A percentile compares a stretch with the other conserved stretches of the same genome.
Conservation (phyloP, 192 early-diverging fungal species). For the Podila epigama region DNA sequence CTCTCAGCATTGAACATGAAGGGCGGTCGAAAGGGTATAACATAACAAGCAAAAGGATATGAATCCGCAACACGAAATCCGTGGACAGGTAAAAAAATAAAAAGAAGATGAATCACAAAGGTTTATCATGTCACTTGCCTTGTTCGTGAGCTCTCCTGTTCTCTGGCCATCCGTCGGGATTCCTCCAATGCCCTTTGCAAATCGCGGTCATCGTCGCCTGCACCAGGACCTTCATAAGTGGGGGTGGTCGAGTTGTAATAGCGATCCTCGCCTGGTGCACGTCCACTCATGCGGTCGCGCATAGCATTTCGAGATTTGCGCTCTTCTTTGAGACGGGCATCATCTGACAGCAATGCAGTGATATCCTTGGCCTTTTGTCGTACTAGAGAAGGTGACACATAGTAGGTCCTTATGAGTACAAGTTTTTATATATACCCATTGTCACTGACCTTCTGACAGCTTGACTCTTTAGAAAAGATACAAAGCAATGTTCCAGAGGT, state of each 20-base stretch:
- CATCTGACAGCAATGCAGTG: constrained; percentile 81
- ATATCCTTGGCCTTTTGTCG: constrained; percentile 94
- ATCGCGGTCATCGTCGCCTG: constrained; percentile 81
- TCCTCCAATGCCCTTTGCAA: constrained; percentile 85
- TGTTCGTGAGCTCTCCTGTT: constrained; percentile 5
- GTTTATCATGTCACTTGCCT: constrained; percentile 9
- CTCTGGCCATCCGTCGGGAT: constrained; percentile 70
- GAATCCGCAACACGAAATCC: no score
- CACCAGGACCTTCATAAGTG: constrained; percentile 51
- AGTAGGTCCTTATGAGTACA: neutral
- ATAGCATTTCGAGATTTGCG: constrained; percentile 72
- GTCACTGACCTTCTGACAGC: neutral
- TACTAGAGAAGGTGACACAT: constrained; percentile 56
- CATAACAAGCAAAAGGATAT: no score
- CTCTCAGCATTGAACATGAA: no score
- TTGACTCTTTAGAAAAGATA: neutral
- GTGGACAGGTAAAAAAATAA: no score
- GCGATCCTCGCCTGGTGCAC: constrained; percentile 34
- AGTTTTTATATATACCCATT: no score
- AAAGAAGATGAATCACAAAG: no score
- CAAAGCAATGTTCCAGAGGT: no score
- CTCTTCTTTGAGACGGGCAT: constrained; percentile 76
- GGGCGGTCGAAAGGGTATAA: no score
- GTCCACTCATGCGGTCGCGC: constrained; percentile 65
- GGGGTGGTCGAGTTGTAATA: constrained; percentile 22